A percentile compares a stretch with the other conserved stretches of the same genome.
Conservation (phyloP, 768 basidiomycete species). For the Pisolithus sp. region DNA sequence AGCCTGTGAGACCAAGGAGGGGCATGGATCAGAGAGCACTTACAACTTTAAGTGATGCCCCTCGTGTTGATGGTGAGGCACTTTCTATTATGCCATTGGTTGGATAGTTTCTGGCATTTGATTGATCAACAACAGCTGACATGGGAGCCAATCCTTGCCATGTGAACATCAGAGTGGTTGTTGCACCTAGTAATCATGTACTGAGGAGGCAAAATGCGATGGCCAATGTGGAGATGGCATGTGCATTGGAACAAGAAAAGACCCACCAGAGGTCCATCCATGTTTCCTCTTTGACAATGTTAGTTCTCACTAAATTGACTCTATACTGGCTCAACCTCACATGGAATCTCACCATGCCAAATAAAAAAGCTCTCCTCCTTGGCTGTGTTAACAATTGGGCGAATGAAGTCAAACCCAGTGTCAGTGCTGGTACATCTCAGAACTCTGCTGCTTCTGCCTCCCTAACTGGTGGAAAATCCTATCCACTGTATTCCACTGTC, state of each 20-base stretch:
- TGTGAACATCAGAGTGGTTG: too few relatives aligned
- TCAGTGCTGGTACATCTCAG: neutral
- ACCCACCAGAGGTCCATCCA: neutral
- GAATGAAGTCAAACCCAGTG: neutral
- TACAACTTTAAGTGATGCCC: neutral
- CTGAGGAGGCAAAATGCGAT: too few relatives aligned
- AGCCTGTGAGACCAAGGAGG: neutral
- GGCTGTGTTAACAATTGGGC: neutral
- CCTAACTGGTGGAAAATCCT: neutral
- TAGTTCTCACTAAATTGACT: neutral
- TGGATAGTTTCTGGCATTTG: neutral
- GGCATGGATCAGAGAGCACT: neutral
- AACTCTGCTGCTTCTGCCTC: neutral
- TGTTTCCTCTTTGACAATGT: neutral
- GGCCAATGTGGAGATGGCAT: neutral
- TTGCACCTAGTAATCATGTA: too few relatives aligned
- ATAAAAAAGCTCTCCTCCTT: neutral
- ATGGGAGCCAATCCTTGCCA: neutral
- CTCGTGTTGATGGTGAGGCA: neutral
- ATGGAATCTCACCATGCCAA: neutral
- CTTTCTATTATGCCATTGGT: neutral
- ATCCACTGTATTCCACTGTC: too few relatives aligned
- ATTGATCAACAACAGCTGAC: neutral
- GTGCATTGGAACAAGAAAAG: neutral
- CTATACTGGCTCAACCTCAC: neutral